Conservation (phyloP, 2,329 filamentous ascomycete genomes). For the Botrytis galanthina region DNA sequence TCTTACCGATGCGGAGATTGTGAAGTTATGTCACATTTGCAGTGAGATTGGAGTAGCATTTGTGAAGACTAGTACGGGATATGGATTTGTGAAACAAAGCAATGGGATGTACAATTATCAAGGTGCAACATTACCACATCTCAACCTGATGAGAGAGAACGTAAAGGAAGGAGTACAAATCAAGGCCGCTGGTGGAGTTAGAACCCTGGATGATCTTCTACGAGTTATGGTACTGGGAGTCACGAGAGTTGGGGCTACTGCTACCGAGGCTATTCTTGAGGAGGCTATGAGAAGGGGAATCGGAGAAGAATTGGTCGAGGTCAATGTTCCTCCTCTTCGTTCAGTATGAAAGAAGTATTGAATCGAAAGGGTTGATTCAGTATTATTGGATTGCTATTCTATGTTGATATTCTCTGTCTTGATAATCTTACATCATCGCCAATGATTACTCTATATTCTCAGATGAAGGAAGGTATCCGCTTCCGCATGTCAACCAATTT, state of each 20-base stretch:
- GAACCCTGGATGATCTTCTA: constrained; percentile 56
- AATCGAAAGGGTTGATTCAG: not conserved
- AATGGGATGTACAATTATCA: constrained; percentile 52
- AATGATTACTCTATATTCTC: constrained; percentile 15
- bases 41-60: constrained; percentile 51
- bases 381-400: not conserved
- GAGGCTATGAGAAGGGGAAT: constrained; percentile 54
- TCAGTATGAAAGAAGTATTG: not conserved
- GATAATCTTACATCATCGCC: not conserved
- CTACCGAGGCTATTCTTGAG: constrained; percentile 53
- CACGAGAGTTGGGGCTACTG: constrained; percentile 54
- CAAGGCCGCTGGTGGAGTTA: constrained; percentile 57
- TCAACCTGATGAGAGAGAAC: constrained; percentile 54
- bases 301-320: constrained; percentile 26
- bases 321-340: constrained; percentile 22
- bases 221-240: constrained; percentile 54
- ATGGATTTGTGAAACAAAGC: constrained; percentile 56
- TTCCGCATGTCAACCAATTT: constrained; percentile 18
- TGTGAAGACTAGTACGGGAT: constrained; percentile 60
- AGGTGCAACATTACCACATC: constrained; percentile 50
- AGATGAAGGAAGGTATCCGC: constrained; percentile 19
- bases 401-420: not conserved
- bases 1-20: constrained; percentile 49
- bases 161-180: constrained; percentile 48
- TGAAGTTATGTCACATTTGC: constrained; percentile 54